Evolutionary conservation across 192 early-diverging fungal species (phyloP), one percentile per base, ranked within the genome.

Genomic region (Phlyctochytrium arcticum): DNA sequence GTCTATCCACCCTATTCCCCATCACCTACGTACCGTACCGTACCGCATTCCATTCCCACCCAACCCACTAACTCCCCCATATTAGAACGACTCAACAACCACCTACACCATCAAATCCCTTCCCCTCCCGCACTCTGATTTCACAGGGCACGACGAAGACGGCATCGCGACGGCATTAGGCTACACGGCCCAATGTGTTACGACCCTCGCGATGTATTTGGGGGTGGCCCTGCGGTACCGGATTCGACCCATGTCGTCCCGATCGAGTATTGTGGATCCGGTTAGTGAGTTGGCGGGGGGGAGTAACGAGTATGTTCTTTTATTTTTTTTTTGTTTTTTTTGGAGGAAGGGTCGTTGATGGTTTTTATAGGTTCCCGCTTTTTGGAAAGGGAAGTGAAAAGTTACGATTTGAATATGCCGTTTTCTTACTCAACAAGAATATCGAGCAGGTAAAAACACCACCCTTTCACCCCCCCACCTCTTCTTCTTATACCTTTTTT

Each of bases 361-460:
- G 4, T 37, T 21, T 6, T n/a, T 23, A 21, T 42, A 92, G 88
- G 19, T 92, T 90, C 74, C 91, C 91, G 2, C 72, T 93, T 19
- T 90, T 79, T 71, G 54, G 76, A 3, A 85, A 81, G 74, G 87
- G 88, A 1, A 73, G 77, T 2, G 90, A 92, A 35, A 65, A 77
- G 6, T 69, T 79, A 62, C 76, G 88, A 12, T 92, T 91, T 70
- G 90, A 91, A 26, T 93, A 90, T 72, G 90, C 80, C 6, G 91
- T 93, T 4, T 93, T 91, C 72, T 62, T 93, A 32, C 37, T 93
- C 53, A 93, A 92, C 65, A 93, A 93, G 73, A 78, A 93, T 53
- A 84, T 93, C 70, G 91, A 93, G 65, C 90, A 92, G 77, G 85
- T 91, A 65, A 36, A 46, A 23, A 26, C 26, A 5, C 48, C 44